Evolutionary conservation across 2,329 filamentous ascomycete species (phyloP).

Genomic region (Fusarium clavum): DNA sequence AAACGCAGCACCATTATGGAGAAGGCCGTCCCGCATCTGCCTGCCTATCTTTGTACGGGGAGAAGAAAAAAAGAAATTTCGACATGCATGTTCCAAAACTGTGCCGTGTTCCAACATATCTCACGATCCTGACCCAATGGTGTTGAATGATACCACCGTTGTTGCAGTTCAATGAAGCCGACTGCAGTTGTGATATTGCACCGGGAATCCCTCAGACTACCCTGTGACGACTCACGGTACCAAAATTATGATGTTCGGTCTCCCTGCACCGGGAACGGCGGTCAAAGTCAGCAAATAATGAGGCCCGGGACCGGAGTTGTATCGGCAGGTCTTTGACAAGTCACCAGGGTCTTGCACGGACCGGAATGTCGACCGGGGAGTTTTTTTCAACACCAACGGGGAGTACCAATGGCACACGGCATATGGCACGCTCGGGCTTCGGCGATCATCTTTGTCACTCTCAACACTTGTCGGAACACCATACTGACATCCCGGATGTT

Average conservation of each 20-base stretch:
- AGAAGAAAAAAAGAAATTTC: constrained; percentile 29
- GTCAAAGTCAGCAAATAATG: constrained; percentile 17
- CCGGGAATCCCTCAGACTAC: constrained; percentile 5
- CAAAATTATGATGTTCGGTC: constrained; percentile 5
- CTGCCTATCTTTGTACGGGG: constrained; percentile 11
- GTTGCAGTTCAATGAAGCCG: constrained; percentile 3
- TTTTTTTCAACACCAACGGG: constrained; percentile 3
- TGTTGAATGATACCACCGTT: constrained; percentile 9
- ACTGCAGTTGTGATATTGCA: neutral
- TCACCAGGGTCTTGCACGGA: constrained; percentile 6
- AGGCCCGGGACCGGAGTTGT: constrained; percentile 19
- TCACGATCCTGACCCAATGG: constrained; percentile 16
- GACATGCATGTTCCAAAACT: constrained; percentile 31
- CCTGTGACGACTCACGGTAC: constrained; percentile 6
- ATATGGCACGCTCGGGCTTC: constrained; percentile 21
- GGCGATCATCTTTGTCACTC: constrained; percentile 21
- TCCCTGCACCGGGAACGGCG: constrained; percentile 29
- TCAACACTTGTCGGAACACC: constrained; percentile 4
- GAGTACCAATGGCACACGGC: constrained; percentile 10
- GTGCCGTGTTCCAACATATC: constrained; percentile 20
- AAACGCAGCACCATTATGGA: constrained; percentile 12
- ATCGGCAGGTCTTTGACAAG: constrained; percentile 8
- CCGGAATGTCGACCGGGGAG: constrained; percentile 13
- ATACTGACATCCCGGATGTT: constrained; percentile 10
- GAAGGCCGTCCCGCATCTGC: constrained; percentile 4